phyloP scores from a whole-genome alignment of 768 basidiomycete species.

The Lactarius akahatsu region DNA sequence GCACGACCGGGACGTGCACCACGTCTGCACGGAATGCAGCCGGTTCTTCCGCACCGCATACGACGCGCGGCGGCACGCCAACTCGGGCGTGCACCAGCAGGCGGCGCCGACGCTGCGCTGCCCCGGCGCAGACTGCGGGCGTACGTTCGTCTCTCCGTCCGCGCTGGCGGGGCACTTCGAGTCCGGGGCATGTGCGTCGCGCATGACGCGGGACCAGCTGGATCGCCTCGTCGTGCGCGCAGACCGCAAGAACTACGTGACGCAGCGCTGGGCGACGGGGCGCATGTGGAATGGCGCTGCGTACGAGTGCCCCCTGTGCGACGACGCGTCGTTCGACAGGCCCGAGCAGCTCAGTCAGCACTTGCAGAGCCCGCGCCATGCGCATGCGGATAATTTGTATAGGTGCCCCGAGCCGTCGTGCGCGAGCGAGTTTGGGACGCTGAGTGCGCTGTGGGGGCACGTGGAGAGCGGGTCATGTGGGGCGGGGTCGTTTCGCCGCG shows the following conservation, averaged over 20 bases:
- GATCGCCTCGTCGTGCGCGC: conserved; percentile 43
- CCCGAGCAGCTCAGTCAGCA: conserved; percentile 58
- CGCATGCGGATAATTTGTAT: conserved; percentile 14
- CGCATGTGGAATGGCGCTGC: conserved; percentile 42
- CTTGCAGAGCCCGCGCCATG: conserved; percentile 50
- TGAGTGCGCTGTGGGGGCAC: conserved; percentile 13
- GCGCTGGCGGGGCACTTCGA: conserved; percentile 64
- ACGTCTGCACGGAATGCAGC: conserved; percentile 35
- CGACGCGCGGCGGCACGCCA: conserved; percentile 48
- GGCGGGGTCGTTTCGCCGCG: conserved; percentile 9
- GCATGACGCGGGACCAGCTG: conserved; percentile 40
- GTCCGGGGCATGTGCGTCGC: conserved; percentile 52
- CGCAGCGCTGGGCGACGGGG: conserved; percentile 35
- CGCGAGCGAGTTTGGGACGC: conserved; percentile 5
- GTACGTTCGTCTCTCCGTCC: conserved; percentile 49
- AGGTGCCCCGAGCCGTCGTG: conserved; percentile 5
- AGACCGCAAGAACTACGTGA: conserved; percentile 43
- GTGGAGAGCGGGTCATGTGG: conserved; percentile 11
- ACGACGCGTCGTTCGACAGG: conserved; percentile 38
- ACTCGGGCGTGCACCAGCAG: conserved; percentile 49
- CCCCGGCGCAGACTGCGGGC: conserved; percentile 43
- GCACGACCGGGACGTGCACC: conserved; percentile 42
- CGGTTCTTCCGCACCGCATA: conserved; percentile 42
- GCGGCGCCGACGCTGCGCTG: conserved; percentile 38
- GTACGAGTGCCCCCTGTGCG: conserved; percentile 68